These are phyloP conservation scores for Fomitopsis schrenkii DNA, from an alignment of 1,284 basidiomycete genomes.

Conservation along the genomic window DNA sequence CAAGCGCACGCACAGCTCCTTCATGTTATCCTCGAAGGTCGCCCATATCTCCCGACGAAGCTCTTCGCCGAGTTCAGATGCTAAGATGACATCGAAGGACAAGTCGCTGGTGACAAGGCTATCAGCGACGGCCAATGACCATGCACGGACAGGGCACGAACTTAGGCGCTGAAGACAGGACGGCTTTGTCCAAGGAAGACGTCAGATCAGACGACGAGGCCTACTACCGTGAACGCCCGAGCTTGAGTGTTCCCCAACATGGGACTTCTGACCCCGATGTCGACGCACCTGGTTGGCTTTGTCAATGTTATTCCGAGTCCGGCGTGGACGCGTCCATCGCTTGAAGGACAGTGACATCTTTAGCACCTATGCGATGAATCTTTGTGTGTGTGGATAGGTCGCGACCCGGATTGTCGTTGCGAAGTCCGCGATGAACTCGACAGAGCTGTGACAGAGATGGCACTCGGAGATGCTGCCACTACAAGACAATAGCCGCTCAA, in stretches of 20 bases:
- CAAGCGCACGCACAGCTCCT: conserved; percentile 33
- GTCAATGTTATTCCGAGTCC: not conserved
- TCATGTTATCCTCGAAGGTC: conserved; percentile 58
- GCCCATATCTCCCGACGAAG: conserved; percentile 47
- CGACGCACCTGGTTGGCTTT: conserved; percentile 10
- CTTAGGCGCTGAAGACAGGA: not conserved
- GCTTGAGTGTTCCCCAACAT: not conserved
- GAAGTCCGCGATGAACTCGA: no score
- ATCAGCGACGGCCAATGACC: no score
- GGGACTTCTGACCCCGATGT: not conserved
- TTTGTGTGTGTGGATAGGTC: no score
- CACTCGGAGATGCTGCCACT: no score
- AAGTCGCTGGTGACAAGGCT: not conserved
- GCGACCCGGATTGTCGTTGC: no score
- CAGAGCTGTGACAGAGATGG: no score
- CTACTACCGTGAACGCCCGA: conserved; percentile 1
- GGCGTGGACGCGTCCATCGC: not conserved
- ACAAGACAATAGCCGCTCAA: not conserved
- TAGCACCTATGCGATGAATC: not conserved
- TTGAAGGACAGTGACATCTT: not conserved
- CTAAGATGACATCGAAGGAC: conserved; percentile 20
- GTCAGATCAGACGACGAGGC: conserved; percentile 10
- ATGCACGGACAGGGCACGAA: not conserved
- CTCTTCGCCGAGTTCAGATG: conserved; percentile 34
- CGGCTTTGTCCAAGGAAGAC: conserved; percentile 1